These are phyloP conservation scores for Trypanosoma cruzi DNA, from an alignment of 208 protist species.

Conservation along the genomic window DNA sequence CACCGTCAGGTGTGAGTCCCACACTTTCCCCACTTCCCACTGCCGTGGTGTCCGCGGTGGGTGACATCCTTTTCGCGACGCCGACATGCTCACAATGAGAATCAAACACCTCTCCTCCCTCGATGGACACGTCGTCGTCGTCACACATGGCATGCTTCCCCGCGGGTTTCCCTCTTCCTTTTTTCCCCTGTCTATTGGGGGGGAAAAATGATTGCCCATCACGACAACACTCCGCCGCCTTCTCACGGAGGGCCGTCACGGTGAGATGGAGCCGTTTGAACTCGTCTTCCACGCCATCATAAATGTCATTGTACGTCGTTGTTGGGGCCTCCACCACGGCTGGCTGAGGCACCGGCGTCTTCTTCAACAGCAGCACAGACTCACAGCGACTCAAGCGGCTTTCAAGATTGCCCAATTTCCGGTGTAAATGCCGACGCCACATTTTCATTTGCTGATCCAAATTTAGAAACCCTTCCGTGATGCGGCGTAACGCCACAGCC, in stretches of 20 bases:
- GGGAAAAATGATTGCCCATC: background rate
- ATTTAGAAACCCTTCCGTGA: constrained; percentile 21
- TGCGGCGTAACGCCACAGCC: background rate
- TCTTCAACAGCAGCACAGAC: background rate
- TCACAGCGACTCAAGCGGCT: constrained; percentile 14
- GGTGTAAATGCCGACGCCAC: constrained; percentile 17
- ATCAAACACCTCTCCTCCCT: too few relatives aligned
- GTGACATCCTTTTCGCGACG: background rate
- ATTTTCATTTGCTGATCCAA: constrained; percentile 23
- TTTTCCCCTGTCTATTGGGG: background rate
- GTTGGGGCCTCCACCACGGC: background rate
- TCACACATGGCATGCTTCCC: background rate
- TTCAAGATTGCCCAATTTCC: constrained; percentile 11
- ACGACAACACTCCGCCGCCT: background rate
- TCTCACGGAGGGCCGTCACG: background rate
- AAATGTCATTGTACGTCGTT: too few relatives aligned
- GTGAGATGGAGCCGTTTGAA: background rate
- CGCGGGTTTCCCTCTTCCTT: background rate
- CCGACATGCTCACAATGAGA: background rate
- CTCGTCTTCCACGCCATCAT: background rate
- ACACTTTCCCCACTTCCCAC: background rate
- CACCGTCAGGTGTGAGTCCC: constrained; percentile 3
- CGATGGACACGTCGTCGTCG: background rate
- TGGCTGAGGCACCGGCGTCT: too few relatives aligned
- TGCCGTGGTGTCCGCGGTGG: background rate